phyloP scores from a whole-genome alignment of 139 green algal genomes.

The Chlamydomonas asymmetrica region DNA sequence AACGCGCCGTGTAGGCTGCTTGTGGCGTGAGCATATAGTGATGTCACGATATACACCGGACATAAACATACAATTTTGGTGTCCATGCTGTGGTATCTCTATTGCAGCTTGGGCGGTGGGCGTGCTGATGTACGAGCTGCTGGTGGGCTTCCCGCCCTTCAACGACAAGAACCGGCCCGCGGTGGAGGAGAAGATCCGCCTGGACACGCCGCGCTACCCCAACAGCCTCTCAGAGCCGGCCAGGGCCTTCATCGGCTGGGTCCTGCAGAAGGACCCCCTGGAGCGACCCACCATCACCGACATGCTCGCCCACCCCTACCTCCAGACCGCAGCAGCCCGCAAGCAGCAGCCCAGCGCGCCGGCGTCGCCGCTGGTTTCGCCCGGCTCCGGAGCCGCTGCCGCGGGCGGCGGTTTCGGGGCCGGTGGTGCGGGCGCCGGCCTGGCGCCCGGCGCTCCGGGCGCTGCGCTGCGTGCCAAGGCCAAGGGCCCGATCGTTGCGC shows the following conservation, averaged over 20 bases:
- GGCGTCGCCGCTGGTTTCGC: too few relatives aligned
- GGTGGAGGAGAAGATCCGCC: conserved; percentile 64
- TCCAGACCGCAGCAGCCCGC: neutral
- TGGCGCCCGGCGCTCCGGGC: too few relatives aligned
- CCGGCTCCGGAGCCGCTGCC: too few relatives aligned
- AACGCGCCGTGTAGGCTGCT: too few relatives aligned
- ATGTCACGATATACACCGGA: too few relatives aligned
- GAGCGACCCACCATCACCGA: conserved; percentile 44
- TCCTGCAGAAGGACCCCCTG: conserved; percentile 58
- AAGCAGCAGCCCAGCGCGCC: conserved; percentile 36
- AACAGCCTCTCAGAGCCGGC: conserved; percentile 40
- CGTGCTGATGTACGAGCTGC: conserved; percentile 45
- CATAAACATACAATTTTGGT: too few relatives aligned
- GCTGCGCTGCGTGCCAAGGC: too few relatives aligned
- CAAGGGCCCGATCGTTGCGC: too few relatives aligned
- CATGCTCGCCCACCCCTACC: conserved; percentile 36
- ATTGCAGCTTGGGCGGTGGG: conserved; percentile 37
- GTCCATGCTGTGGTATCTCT: too few relatives aligned
- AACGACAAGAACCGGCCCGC: conserved; percentile 42
- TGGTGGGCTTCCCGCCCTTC: conserved; percentile 44
- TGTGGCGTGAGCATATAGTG: too few relatives aligned
- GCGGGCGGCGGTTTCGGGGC: too few relatives aligned
- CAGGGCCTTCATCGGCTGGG: conserved; percentile 52
- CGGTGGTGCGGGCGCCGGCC: too few relatives aligned
- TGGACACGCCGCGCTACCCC: conserved; percentile 49